A percentile compares a stretch with the other conserved stretches of the same genome.
These are phyloP conservation scores for Psidium guajava DNA, from an alignment of 345 rosid genomes.

Conservation along the genomic window DNA sequence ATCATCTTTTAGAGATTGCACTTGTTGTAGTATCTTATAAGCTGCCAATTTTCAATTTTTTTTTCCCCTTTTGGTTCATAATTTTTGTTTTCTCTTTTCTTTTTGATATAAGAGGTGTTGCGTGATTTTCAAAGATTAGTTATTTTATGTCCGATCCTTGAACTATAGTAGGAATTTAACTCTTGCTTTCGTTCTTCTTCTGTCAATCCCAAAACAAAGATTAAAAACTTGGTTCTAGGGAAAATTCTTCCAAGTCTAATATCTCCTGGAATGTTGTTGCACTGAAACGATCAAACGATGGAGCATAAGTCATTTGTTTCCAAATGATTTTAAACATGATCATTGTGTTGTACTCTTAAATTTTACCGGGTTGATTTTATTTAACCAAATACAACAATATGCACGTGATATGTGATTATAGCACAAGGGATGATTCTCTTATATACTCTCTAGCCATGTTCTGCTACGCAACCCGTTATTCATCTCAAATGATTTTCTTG, in stretches of 20 bases:
- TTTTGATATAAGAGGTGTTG: background rate
- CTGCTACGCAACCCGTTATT: background rate
- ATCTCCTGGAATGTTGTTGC: background rate
- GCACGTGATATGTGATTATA: background rate
- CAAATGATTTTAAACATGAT: background rate
- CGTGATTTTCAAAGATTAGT: background rate
- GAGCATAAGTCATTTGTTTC: background rate
- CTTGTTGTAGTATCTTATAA: background rate
- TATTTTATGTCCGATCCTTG: background rate
- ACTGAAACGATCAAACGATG: background rate
- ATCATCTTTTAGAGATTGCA: background rate
- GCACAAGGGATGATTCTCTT: background rate
- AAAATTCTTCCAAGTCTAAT: background rate
- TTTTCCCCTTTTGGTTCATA: background rate
- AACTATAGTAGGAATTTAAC: background rate
- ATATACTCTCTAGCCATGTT: background rate
- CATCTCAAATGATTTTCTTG: background rate
- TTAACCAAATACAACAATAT: background rate
- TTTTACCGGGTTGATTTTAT: background rate
- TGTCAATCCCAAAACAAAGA: background rate
- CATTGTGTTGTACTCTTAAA: background rate
- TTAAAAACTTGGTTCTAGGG: background rate
- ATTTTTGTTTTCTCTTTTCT: background rate
- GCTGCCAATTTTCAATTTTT: background rate
- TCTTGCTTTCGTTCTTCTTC: background rate